Evolutionary conservation across 345 rosid genomes (phyloP), one percentile per base, ranked within the genome.

Genomic region (Boechera stricta): DNA sequence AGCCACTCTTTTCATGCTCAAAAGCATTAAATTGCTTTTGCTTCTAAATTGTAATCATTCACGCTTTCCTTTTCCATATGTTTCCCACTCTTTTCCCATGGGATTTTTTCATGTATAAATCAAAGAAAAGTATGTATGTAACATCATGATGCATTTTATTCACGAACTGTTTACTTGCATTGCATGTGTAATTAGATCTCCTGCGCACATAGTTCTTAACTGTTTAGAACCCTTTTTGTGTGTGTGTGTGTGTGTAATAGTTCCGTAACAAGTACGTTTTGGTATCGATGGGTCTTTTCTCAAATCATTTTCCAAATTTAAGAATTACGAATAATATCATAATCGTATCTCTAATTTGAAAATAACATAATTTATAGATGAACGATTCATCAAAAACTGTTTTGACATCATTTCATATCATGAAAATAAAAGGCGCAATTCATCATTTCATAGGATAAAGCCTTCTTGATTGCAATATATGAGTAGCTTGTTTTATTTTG

Each of bases 1-100:
- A 68, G 62, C 53, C 73, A 68, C 76, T 68, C 72, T 56, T 52
- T 64, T 78, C 74, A 52, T 53, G 53, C n/a, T 72, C 69, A 47
- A 64, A 64, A 55, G 61, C 44, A 63, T 64, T 62, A 39, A 13
- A 12, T 56, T 71, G 51, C 44, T 65, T 65, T 64, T 56, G 56
- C 44, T 28, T 64, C 28, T 55, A 42, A 44, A 16, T 24, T n/a
- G 56, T 78, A 59, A 66, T 78, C 74, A 73, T 73, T 72, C 78
- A 59, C 35, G 16, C 49, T 62, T 62, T 77, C 35, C 36, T 64
- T 69, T 77, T 77, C 59, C 47, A 38, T 58, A 39, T 66, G 57
- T 54, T 15, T 42, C 48, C 71, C 78, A 55, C 55, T 41, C 18
- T 51, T 38, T 31, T 5, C 5, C 42, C 31, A 11, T 16, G 16